phyloP scores from a whole-genome alignment of 257 asterid genomes.

The Plectranthus barbatus region DNA sequence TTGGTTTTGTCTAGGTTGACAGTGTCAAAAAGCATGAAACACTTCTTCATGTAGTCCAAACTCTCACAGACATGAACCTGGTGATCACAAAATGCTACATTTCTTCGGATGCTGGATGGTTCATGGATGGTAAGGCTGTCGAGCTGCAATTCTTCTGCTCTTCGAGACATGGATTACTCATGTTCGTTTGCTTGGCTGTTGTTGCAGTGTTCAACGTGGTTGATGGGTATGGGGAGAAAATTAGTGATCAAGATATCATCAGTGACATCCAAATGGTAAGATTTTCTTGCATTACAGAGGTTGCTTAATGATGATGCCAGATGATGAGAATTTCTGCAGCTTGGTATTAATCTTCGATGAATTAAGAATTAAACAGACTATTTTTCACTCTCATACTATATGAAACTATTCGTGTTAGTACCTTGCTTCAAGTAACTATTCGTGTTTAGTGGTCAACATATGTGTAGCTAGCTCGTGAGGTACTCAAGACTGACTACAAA shows the following conservation, averaged over 20 bases:
- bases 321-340: neutral
- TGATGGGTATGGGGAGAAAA: constrained; percentile 45
- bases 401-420: too few species aligned
- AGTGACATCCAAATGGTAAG: constrained; percentile 51
- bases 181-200: neutral
- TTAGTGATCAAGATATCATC: constrained; percentile 45
- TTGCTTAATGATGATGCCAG: neutral
- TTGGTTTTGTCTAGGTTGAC: constrained; percentile 43
- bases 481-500: too few species aligned
- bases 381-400: too few species aligned
- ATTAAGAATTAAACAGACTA: neutral
- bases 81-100: constrained; percentile 66
- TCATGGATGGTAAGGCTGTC: constrained; percentile 63
- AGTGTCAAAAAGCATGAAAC: constrained; percentile 65
- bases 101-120: constrained; percentile 81
- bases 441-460: too few species aligned
- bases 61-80: constrained; percentile 65
- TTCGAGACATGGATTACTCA: neutral
- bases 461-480: too few species aligned
- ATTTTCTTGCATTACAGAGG: neutral
- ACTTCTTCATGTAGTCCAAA: constrained; percentile 70
- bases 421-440: too few species aligned
- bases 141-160: neutral
- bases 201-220: constrained; percentile 61
- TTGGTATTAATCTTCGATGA: neutral